Percentiles rank a stretch among this genome's conserved stretches.
These are phyloP conservation scores for Leishmania braziliensis DNA, from an alignment of 208 protist species.

Conservation along the genomic window DNA sequence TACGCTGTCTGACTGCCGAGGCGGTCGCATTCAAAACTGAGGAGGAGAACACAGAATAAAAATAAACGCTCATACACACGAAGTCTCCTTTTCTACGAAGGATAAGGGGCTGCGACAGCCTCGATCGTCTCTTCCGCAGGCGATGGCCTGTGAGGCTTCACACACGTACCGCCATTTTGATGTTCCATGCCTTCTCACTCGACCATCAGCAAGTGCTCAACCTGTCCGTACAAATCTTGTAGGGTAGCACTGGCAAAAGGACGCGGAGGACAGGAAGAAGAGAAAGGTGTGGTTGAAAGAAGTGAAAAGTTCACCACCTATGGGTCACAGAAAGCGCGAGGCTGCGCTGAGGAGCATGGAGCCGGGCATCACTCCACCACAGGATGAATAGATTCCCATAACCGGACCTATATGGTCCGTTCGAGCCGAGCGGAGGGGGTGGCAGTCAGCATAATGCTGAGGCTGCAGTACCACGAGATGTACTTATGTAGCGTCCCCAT, in stretches of 20 bases:
- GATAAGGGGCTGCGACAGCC: too few species aligned
- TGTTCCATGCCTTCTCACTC: background rate
- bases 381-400: conserved; percentile 74
- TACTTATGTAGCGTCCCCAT: conserved; percentile 40
- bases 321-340: conserved; percentile 60
- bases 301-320: conserved; percentile 34
- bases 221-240: conserved; percentile 26
- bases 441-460: conserved; percentile 66
- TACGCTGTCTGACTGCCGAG: background rate
- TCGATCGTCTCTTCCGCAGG: background rate
- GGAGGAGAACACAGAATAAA: background rate
- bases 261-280: conserved; percentile 38
- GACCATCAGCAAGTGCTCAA: conserved; percentile 25
- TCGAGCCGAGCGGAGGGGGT: conserved; percentile 28
- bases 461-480: conserved; percentile 58
- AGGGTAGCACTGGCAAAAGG: conserved; percentile 40
- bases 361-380: conserved; percentile 44
- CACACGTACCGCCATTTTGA: background rate
- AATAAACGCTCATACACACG: too few species aligned
- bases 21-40: background rate
- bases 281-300: conserved; percentile 64
- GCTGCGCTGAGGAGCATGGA: conserved; percentile 42
- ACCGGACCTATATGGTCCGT: conserved; percentile 44
- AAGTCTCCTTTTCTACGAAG: too few species aligned
- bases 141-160: background rate